Percentiles rank a stretch among this genome's conserved stretches.
These are phyloP conservation scores for Dactylellina haptotyla DNA, from an alignment of 2,329 filamentous ascomycete species.

Conservation along the genomic window DNA sequence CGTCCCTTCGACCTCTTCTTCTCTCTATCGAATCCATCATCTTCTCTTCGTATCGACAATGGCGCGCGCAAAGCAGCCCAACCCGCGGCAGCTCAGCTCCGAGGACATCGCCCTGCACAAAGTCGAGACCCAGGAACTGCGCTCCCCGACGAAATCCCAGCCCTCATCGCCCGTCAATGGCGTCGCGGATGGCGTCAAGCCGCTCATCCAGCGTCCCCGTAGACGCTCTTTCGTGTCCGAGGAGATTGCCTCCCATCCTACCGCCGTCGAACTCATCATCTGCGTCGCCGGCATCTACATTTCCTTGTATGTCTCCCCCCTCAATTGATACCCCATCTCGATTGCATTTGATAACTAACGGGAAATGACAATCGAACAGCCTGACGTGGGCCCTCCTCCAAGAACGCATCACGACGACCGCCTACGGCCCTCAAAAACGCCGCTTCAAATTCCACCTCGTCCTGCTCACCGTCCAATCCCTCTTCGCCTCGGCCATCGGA, in stretches of 20 bases:
- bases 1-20: background rate
- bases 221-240: conserved; percentile 39
- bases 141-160: conserved; percentile 45
- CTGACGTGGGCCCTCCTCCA: conserved; percentile 96
- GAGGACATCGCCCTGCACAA: conserved; percentile 52
- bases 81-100: conserved; percentile 50
- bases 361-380: conserved; percentile 65
- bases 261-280: conserved; percentile 77
- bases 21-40: background rate
- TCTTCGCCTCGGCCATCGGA: conserved; percentile 84
- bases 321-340: conserved; percentile 3
- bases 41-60: conserved; percentile 6
- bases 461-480: conserved; percentile 93
- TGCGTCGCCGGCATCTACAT: conserved; percentile 96
- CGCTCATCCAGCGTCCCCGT: conserved; percentile 38
- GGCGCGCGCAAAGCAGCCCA: conserved; percentile 53
- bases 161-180: conserved; percentile 51
- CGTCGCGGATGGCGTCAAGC: conserved; percentile 25
- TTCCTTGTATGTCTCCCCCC: conserved; percentile 76
- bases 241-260: conserved; percentile 44
- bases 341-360: background rate
- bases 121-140: conserved; percentile 48
- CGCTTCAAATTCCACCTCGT: conserved; percentile 94
- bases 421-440: conserved; percentile 76
- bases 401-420: conserved; percentile 94